phyloP scores from a whole-genome alignment of 306 rosid species.

The Cucurbita maxima region DNA sequence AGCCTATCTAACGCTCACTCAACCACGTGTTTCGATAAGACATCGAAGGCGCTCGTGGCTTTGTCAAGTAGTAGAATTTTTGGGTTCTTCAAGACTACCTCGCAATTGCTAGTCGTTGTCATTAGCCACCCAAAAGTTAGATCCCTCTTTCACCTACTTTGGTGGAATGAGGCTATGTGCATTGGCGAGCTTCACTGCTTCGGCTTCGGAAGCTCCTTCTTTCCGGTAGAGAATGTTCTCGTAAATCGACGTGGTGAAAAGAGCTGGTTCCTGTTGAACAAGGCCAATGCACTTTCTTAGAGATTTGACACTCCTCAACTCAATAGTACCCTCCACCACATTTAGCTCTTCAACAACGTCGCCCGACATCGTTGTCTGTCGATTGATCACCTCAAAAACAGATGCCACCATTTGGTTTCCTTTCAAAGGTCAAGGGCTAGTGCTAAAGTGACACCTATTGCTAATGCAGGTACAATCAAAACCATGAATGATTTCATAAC shows the following conservation, averaged over 20 bases:
- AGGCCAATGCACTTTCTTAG: constrained; percentile 75
- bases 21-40: constrained; percentile 72
- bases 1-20: constrained; percentile 76
- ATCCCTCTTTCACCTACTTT: constrained; percentile 90
- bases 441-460: constrained; percentile 89
- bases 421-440: constrained; percentile 85
- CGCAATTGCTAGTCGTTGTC: constrained; percentile 87
- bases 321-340: constrained; percentile 71
- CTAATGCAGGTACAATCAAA: constrained; percentile 74
- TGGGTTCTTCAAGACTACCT: constrained; percentile 79
- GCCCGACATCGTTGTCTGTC: constrained; percentile 43
- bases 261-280: constrained; percentile 95
- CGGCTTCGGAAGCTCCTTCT: constrained; percentile 77
- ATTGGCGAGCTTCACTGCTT: constrained; percentile 85
- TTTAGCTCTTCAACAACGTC: constrained; percentile 59
- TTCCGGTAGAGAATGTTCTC: constrained; percentile 79
- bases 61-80: constrained; percentile 71
- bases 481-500: constrained; percentile 95
- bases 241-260: constrained; percentile 69
- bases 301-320: constrained; percentile 59
- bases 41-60: constrained; percentile 88
- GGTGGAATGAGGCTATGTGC: constrained; percentile 78
- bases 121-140: constrained; percentile 86
- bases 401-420: constrained; percentile 96
- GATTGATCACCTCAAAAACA: constrained; percentile 66